Evolutionary conservation across 805 yeast genomes (phyloP), one percentile per base, ranked within the genome.

Genomic region (Grigorovia humatica): DNA sequence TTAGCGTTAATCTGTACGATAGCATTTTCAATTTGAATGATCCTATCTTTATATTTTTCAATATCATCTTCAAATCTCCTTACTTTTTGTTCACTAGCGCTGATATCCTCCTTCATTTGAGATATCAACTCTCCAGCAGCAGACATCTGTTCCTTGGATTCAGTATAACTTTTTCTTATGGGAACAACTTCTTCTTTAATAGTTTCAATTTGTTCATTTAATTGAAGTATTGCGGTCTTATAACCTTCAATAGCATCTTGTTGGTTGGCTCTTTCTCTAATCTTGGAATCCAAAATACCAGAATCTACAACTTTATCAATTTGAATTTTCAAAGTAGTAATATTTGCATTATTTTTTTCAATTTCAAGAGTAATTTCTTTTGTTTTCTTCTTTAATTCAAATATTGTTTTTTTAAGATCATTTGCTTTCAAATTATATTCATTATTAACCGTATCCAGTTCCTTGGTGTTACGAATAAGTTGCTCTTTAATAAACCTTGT

Each of bases 261-360:
- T 46, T 61, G 61, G n/a, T 56, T 55, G 42, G 54, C 47, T 42
- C 53, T 59, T 32, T 67, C 69, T 19, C 46, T 49, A 15, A 54
- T 53, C 29, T 57, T 58, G 2, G 64, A 59, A 6, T 57, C 56
- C 18, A 65, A 46, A 1, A 52, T 52, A 23, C 67, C 67, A 1
- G 69, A 59, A 47, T 68, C 69, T 1, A 63, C 63, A 6, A 59
- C 65, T 43, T 55, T 60, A 9, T 59, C 65, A 1, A 66, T 48
- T 35, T 62, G 60, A 4, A 59, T 54, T 40, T 60, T 55, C 19
- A 65, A 48, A 32, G 47, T 50, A 41, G 64, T 60, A 55, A 67
- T 52, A 52, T 59, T 29, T 50, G 60, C 18, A 57, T 20, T 56
- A 60, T 48, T 69, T 61, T 54, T 67, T 71, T 17, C 61, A 15